Evolutionary conservation across 192 early-diverging fungal species (phyloP).

Genomic region (Umbelopsis ramanniana): DNA sequence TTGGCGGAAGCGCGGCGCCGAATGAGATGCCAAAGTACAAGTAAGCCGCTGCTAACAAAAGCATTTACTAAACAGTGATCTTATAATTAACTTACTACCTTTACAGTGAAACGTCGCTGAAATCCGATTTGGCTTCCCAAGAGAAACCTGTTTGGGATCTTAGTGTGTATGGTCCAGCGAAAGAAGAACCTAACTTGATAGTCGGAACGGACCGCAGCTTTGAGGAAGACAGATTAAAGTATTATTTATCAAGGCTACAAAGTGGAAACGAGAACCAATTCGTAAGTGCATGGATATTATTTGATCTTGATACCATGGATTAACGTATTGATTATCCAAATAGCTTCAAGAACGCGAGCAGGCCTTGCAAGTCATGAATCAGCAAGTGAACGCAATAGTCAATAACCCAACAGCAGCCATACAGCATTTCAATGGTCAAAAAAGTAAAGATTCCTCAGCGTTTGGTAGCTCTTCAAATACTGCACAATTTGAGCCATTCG

Average conservation of each 20-base stretch:
- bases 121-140: slow-evolving; percentile 39
- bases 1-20: slow-evolving; percentile 35
- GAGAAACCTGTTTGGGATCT: slow-evolving; percentile 57
- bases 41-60: slow-evolving; percentile 37
- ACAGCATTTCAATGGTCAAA: slow-evolving; percentile 41
- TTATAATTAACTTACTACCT: slow-evolving; percentile 16
- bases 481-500: slow-evolving; percentile 37
- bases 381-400: slow-evolving; percentile 44
- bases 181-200: slow-evolving; percentile 62
- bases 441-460: slow-evolving; percentile 27
- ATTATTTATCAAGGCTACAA: slow-evolving; percentile 41
- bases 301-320: not conserved
- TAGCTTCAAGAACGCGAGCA: slow-evolving; percentile 46
- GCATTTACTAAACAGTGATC: not conserved
- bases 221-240: slow-evolving; percentile 65
- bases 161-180: slow-evolving; percentile 61
- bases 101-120: slow-evolving; percentile 48
- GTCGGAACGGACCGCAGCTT: slow-evolving; percentile 63
- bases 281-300: slow-evolving; percentile 3
- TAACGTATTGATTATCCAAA: slow-evolving; percentile 9
- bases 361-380: slow-evolving; percentile 35
- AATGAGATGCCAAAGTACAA: slow-evolving; percentile 43
- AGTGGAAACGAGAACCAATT: slow-evolving; percentile 31
- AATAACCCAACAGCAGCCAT: slow-evolving; percentile 42
- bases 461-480: slow-evolving; percentile 28